phyloP scores from a whole-genome alignment of 2,329 filamentous ascomycete genomes.

The Arthrobotrys megalospora region DNA sequence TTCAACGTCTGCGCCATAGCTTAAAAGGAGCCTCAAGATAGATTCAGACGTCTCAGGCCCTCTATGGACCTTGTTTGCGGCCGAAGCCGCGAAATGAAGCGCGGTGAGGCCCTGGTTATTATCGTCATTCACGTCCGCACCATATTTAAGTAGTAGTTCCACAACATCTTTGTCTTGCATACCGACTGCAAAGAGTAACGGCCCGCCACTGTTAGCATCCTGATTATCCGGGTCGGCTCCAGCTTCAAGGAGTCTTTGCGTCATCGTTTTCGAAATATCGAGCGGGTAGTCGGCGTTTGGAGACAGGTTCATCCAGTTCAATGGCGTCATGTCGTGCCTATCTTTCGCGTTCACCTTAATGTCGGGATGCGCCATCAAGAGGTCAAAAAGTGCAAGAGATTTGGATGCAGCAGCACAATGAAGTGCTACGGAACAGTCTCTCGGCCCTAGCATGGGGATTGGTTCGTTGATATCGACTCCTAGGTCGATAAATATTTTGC shows the following conservation, averaged over 20 bases:
- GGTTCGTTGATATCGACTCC: constrained; percentile 49
- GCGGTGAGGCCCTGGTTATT: constrained; percentile 50
- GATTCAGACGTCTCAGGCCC: constrained; percentile 39
- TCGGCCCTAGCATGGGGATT: constrained; percentile 9
- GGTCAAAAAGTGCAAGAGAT: constrained; percentile 42
- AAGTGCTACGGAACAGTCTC: constrained; percentile 24
- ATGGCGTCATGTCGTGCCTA: constrained; percentile 36
- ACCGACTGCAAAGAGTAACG: constrained; percentile 57
- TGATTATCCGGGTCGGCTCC: constrained; percentile 59
- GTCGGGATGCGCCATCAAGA: constrained; percentile 37
- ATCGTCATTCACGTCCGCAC: constrained; percentile 60
- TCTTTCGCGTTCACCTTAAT: constrained; percentile 44
- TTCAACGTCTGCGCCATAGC: constrained; percentile 44
- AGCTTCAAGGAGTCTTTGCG: constrained; percentile 50
- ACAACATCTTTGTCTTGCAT: constrained; percentile 59
- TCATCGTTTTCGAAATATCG: constrained; percentile 44
- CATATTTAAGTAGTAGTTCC: constrained; percentile 60
- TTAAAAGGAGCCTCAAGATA: constrained; percentile 42
- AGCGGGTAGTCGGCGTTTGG: constrained; percentile 38
- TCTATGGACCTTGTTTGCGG: constrained; percentile 22
- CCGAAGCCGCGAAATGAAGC: constrained; percentile 35
- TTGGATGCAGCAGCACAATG: constrained; percentile 35
- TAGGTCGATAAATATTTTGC: constrained; percentile 39
- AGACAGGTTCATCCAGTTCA: constrained; percentile 47
- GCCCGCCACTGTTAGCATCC: constrained; percentile 50